Conservation (phyloP, 2,329 filamentous ascomycete genomes). For the Calcarisporium arbuscula region DNA sequence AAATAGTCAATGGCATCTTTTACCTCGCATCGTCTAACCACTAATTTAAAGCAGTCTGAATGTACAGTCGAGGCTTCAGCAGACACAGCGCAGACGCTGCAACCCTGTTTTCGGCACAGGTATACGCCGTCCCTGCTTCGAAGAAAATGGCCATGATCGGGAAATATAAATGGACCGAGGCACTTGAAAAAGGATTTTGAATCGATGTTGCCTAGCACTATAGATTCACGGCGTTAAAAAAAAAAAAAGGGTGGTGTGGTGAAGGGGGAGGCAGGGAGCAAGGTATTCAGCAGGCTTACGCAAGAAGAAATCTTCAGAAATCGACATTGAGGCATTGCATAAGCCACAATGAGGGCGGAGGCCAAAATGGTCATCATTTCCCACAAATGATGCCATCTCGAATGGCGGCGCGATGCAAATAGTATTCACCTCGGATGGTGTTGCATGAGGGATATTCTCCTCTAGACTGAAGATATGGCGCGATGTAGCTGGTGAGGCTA, state of each 20-base stretch:
- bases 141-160: conserved; percentile 6
- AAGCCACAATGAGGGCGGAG: conserved; percentile 8
- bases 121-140: conserved; percentile 1
- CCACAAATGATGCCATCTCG: too few relatives aligned
- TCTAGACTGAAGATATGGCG: too few relatives aligned
- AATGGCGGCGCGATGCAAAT: too few relatives aligned
- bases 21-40: conserved; percentile 3
- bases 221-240: background rate
- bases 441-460: too few relatives aligned
- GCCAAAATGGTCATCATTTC: conserved; percentile 6
- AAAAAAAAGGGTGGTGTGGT: background rate
- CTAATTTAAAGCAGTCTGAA: conserved; percentile 8
- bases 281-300: conserved; percentile 7
- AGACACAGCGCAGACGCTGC: conserved; percentile 6
- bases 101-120: conserved; percentile 8
- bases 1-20: conserved; percentile 3
- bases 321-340: conserved; percentile 8
- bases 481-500: too few relatives aligned
- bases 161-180: conserved; percentile 8
- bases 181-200: conserved; percentile 7
- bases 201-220: conserved; percentile 8
- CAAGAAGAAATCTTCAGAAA: conserved; percentile 6
- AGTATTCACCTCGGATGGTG: too few relatives aligned
- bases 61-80: conserved; percentile 8
- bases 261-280: background rate